Evolutionary conservation across 2,329 filamentous ascomycete genomes (phyloP), one percentile per base, ranked within the genome.

Genomic region (Stachybotrys echinatus): DNA sequence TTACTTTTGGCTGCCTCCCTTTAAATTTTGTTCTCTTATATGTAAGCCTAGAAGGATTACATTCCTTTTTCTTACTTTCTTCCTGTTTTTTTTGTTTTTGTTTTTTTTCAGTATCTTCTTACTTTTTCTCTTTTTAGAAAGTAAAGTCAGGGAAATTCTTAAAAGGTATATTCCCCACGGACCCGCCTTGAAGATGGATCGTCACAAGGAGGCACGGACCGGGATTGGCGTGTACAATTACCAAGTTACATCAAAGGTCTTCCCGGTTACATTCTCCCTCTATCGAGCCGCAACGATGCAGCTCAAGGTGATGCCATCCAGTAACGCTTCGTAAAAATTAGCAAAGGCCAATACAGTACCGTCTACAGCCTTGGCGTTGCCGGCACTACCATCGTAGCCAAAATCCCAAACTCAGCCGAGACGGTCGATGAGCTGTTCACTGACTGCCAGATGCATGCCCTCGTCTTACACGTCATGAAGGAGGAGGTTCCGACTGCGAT

Each of bases 301-400:
- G 42, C 19, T 40, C 37, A 42, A 12, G 47, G 27, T 20, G 37
- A 18, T 42, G 12, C 23, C 23, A 10, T 12, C 12, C 8, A 20
- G 10, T 17, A 42, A 31, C 47, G 20, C 22, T 48, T 21, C 37
- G 14, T 22, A 19, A 39, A 46, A 19, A 50, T 50, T 42, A 44
- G 48, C 18, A 40, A 47, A 50, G 48, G 34, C 43, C 48, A 50
- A 21, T 50, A 44, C 37, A 44, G 43, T 31, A 50, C 48, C n/a
- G 37, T 50, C 22, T 50, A 40, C 38, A n/a, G 43, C n/a, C 43
- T 50, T 14, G n/a, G n/a, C n/a, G n/a, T 31, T 6, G n/a, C 23
- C 34, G 43, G 42, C 6, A 23, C n/a, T 10, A 18, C 43, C 12
- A 40, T 23, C 21, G 23, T 31, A 27, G 45, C 18, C 18, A 47